Conservation (phyloP, 2,329 filamentous ascomycete genomes). For the Paraconiothyrium sp. region DNA sequence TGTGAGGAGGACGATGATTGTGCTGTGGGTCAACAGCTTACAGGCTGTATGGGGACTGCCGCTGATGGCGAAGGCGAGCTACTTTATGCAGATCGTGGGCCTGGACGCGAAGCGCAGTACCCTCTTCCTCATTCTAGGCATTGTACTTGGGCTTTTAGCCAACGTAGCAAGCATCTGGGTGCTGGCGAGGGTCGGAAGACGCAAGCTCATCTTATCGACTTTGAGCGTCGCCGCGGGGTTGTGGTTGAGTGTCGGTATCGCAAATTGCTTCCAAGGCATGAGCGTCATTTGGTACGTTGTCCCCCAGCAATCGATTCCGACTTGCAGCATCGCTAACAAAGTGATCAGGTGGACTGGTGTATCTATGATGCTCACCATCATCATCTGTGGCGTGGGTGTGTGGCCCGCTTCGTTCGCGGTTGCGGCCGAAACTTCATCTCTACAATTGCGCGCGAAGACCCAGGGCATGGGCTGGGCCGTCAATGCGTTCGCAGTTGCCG, state of each 20-base stretch:
- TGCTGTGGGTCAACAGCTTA: slow-evolving; percentile 46
- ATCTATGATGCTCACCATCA: slow-evolving; percentile 55
- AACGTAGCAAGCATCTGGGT: slow-evolving; percentile 59
- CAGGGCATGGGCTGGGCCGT: slow-evolving; percentile 57
- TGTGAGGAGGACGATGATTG: slow-evolving; percentile 49
- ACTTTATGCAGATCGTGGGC: slow-evolving; percentile 46
- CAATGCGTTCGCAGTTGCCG: slow-evolving; percentile 52
- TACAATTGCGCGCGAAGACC: slow-evolving; percentile 56
- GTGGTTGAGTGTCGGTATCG: slow-evolving; percentile 60
- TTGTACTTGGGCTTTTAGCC: slow-evolving; percentile 57
- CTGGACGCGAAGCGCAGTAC: slow-evolving; percentile 46
- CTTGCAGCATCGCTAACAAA: slow-evolving; percentile 3
- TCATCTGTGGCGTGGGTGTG: slow-evolving; percentile 54
- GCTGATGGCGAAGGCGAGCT: slow-evolving; percentile 46
- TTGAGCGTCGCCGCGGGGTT: slow-evolving; percentile 47
- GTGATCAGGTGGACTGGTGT: slow-evolving; percentile 51
- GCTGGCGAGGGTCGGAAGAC: slow-evolving; percentile 53
- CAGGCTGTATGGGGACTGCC: slow-evolving; percentile 48
- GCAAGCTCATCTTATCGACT: slow-evolving; percentile 51
- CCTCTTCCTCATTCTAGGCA: slow-evolving; percentile 58
- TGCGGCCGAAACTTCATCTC: slow-evolving; percentile 55
- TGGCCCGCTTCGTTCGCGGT: slow-evolving; percentile 58
- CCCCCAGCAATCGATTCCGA: background rate
- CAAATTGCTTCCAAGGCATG: slow-evolving; percentile 54
- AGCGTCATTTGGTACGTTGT: slow-evolving; percentile 52